Evolutionary conservation across 805 yeast genomes (phyloP).

Genomic region (Sugiyamaella qingdaonensis): DNA sequence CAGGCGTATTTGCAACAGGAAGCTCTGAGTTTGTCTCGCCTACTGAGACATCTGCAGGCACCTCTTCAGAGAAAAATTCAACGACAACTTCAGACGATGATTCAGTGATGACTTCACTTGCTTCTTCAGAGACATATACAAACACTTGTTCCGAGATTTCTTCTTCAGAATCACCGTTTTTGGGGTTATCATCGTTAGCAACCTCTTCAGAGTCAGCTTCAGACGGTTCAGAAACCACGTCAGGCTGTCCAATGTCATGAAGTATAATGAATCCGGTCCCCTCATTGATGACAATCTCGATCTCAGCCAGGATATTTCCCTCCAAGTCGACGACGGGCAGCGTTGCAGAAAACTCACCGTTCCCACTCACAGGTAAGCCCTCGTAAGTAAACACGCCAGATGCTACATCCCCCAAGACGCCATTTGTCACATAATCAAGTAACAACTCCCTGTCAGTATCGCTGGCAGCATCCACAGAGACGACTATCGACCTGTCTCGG

Average conservation of each 20-base stretch:
- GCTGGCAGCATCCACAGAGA: not conserved
- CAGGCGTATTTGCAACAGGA: too few relatives aligned
- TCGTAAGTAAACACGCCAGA: constrained; percentile 1
- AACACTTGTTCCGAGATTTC: too few relatives aligned
- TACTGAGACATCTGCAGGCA: too few relatives aligned
- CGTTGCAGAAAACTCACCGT: not conserved
- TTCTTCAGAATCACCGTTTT: not conserved
- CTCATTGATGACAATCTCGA: not conserved
- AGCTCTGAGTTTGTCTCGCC: too few relatives aligned
- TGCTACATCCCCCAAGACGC: not conserved
- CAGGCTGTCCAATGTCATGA: not conserved
- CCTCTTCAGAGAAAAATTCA: too few relatives aligned
- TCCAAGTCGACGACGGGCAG: not conserved
- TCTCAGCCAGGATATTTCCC: not conserved
- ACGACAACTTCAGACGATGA: too few relatives aligned
- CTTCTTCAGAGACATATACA: too few relatives aligned
- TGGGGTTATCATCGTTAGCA: not conserved
- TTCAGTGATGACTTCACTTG: too few relatives aligned
- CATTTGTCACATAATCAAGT: not conserved
- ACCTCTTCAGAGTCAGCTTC: not conserved
- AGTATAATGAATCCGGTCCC: not conserved
- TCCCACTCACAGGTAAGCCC: not conserved
- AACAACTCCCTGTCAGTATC: not conserved
- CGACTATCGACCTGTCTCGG: not conserved
- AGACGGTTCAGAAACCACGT: not conserved